Percentiles rank a stretch among this genome's conserved stretches.
Evolutionary conservation across 148 eudicot species (phyloP).

Genomic region (Hydrangea macrophylla): DNA sequence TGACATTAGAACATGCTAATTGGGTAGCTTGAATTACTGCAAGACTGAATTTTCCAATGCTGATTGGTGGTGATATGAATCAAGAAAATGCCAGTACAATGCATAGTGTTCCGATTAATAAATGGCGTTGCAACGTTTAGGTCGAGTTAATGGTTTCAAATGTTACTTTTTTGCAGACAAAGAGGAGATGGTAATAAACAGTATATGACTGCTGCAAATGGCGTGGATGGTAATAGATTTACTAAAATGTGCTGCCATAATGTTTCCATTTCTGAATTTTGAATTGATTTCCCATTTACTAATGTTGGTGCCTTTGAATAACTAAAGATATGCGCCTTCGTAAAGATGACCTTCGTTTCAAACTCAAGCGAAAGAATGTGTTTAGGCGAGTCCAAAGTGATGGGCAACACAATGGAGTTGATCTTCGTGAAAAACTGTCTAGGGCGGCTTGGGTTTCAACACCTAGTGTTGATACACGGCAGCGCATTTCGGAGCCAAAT

Average conservation of each 20-base stretch:
- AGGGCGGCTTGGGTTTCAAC: slow-evolving; percentile 45
- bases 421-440: slow-evolving; percentile 65
- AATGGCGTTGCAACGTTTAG: neutral
- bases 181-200: slow-evolving; percentile 35
- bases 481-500: slow-evolving; percentile 23
- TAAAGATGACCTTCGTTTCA: slow-evolving; percentile 73
- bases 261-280: slow-evolving; percentile 16
- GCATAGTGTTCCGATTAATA: neutral
- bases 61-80: neutral
- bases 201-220: slow-evolving; percentile 22
- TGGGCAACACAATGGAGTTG: slow-evolving; percentile 33
- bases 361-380: slow-evolving; percentile 56
- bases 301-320: slow-evolving; percentile 24
- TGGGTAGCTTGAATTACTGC: neutral
- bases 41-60: neutral
- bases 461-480: slow-evolving; percentile 30
- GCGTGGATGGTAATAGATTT: slow-evolving; percentile 48
- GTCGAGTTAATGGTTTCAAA: slow-evolving; percentile 4
- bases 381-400: slow-evolving; percentile 23
- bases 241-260: neutral
- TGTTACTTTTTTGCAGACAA: slow-evolving; percentile 44
- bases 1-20: neutral
- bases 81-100: neutral
- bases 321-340: slow-evolving; percentile 46
- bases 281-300: slow-evolving; percentile 23